Base-by-base conservation (phyloP, 495 filamentous ascomycete species). In the Glarea lozoyensis region DNA sequence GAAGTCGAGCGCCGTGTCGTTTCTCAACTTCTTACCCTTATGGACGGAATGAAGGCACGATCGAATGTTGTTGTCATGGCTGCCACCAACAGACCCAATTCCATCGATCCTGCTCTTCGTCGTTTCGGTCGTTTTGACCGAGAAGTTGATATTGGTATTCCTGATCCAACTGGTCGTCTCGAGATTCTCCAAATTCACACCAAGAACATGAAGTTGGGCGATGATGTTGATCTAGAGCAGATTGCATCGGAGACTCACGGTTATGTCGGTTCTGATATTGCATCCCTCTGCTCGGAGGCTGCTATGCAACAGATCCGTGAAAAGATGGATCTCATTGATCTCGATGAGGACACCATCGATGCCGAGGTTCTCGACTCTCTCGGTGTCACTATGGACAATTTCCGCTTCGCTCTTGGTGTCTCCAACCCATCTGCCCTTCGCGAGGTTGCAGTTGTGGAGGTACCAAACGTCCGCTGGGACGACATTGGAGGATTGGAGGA, bases 221-320 rank as follows among this genome's bases (percentile, higher is more conserved):
- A 95, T 34, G 92, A 97, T 60, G 92, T 98, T 31, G 92, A 98
- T 59, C 81, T 98, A 16, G 88, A 94, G 72, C 79, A 86, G 54
- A 96, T 98, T 57, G 93, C 92, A 27, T 80, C 93, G 27, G 93
- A 98, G 73, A 98, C 92, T 38, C 92, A 98, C 69, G 92, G 92
- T 70, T 97, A 96, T 55, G 92, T 98, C 61, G 92, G 92, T 68
- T 97, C 92, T 25, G 92, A 98, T 82, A 67, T 98, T 60, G 92
- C 92, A 29, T 94, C 92, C n/a, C 83, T 98, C 44, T 98, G 92
- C 70, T 97, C 92, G 10, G 92, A 98, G 66, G 92, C 93, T 62
- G 92, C 92, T 43, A 97, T 98, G 92, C 93, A 98, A 67, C 93
- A 97, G 68, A 98, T 98, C 61, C 88, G 92, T 68, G 92, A 98